A percentile compares a stretch with the other conserved stretches of the same genome.
Conservation (phyloP, 2,329 filamentous ascomycete genomes). For the Aspergillus glaucus region DNA sequence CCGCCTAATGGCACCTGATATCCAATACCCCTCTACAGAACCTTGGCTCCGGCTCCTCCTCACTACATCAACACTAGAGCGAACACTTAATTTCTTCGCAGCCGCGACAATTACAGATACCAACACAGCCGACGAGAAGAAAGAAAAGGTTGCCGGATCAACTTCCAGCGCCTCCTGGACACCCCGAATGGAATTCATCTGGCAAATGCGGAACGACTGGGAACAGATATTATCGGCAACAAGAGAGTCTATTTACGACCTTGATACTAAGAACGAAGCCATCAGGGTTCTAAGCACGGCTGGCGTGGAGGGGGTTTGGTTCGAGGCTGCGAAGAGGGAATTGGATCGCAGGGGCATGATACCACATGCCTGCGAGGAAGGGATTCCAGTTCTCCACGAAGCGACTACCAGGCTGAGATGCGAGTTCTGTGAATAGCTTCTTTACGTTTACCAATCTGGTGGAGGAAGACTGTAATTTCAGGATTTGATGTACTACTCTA, state of each 20-base stretch:
- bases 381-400: conserved; percentile 15
- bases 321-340: conserved; percentile 17
- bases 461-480: no score
- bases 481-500: no score
- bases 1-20: conserved; percentile 21
- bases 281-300: neutral
- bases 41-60: conserved; percentile 21
- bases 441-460: neutral
- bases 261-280: neutral
- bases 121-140: neutral
- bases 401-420: conserved; percentile 13
- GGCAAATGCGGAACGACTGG: conserved; percentile 19
- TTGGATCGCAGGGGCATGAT: conserved; percentile 14
- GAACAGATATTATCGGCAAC: conserved; percentile 12
- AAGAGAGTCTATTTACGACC: neutral
- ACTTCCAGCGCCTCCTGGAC: conserved; percentile 10
- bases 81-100: conserved; percentile 17
- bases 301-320: conserved; percentile 17
- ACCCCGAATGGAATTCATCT: conserved; percentile 18
- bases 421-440: conserved; percentile 12
- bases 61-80: conserved; percentile 20
- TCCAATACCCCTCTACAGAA: conserved; percentile 14
- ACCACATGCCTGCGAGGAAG: conserved; percentile 15
- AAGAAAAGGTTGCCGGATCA: neutral
- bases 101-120: conserved; percentile 6